Evolutionary conservation across 176 grass and related monocot genomes (phyloP).

Genomic region (Zoysia pacifica): DNA sequence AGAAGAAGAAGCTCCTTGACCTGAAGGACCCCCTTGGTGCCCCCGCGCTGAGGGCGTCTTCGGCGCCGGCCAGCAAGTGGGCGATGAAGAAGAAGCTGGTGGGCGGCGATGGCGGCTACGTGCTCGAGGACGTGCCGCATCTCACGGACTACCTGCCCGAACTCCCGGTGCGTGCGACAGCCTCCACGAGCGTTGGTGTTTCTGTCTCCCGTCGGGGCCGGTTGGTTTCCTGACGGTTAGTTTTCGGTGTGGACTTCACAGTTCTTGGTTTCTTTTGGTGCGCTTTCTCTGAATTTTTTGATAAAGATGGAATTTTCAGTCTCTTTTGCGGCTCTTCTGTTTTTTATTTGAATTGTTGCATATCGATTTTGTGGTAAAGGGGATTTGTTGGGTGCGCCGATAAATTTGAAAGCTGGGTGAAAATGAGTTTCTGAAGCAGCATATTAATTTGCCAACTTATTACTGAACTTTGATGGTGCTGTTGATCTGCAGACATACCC

Average conservation of each 20-base stretch:
- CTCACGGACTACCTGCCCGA: conserved; percentile 77
- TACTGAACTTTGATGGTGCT: neutral
- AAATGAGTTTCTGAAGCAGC: neutral
- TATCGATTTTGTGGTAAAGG: neutral
- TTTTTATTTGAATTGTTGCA: neutral
- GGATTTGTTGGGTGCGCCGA: neutral
- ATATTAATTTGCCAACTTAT: neutral
- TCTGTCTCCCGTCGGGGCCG: conserved; percentile 20
- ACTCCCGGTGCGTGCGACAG: conserved; percentile 65
- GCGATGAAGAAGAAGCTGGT: conserved; percentile 66
- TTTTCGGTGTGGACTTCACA: conserved; percentile 23
- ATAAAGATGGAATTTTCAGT: neutral
- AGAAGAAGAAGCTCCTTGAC: conserved; percentile 47
- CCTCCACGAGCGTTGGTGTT: neutral
- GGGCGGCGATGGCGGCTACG: conserved; percentile 69
- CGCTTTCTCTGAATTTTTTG: neutral
- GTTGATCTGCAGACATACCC: conserved; percentile 62
- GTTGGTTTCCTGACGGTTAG: conserved; percentile 30
- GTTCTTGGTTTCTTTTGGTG: neutral
- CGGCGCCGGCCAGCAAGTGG: conserved; percentile 41
- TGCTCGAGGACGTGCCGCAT: conserved; percentile 95
- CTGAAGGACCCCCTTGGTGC: conserved; percentile 43
- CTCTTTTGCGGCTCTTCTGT: neutral
- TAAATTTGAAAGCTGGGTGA: neutral
- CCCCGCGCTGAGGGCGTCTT: conserved; percentile 14